A percentile compares a stretch with the other conserved stretches of the same genome.
These are phyloP conservation scores for Margaritispora aquatica DNA, from an alignment of 495 filamentous ascomycete genomes.

Conservation along the genomic window DNA sequence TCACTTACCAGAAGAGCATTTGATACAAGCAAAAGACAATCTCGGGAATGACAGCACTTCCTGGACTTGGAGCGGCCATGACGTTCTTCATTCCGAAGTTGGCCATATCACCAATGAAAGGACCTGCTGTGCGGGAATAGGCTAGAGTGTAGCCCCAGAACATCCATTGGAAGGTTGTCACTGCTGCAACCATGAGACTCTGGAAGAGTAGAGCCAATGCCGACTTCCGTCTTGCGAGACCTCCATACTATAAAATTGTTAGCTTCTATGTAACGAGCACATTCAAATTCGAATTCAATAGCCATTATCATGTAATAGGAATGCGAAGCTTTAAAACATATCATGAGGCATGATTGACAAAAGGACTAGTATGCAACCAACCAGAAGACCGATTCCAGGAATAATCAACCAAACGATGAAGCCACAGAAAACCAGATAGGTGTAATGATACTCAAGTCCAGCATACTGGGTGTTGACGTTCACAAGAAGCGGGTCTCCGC, in stretches of 20 bases:
- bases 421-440: constrained; percentile 23
- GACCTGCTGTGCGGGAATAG: constrained; percentile 75
- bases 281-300: too few species aligned
- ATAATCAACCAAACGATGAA: constrained; percentile 53
- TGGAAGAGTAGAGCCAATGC: constrained; percentile 51
- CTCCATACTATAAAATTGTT: too few species aligned
- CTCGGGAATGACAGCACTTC: constrained; percentile 65
- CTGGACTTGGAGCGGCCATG: constrained; percentile 64
- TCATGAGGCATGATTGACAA: too few species aligned
- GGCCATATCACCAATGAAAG: constrained; percentile 76
- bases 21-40: constrained; percentile 77
- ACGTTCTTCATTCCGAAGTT: constrained; percentile 85
- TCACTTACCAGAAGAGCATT: constrained; percentile 59
- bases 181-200: constrained; percentile 37
- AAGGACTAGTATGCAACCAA: too few species aligned
- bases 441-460: constrained; percentile 26
- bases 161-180: constrained; percentile 90
- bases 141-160: constrained; percentile 97
- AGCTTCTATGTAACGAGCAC: too few species aligned
- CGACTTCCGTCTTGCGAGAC: constrained; percentile 52
- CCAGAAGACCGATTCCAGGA: constrained; percentile 52
- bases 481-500: constrained; percentile 37
- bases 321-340: too few species aligned
- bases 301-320: too few species aligned
- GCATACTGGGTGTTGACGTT: constrained; percentile 25